These are phyloP conservation scores for Monosporozyma solicola DNA, from an alignment of 805 yeast species.

Conservation along the genomic window DNA sequence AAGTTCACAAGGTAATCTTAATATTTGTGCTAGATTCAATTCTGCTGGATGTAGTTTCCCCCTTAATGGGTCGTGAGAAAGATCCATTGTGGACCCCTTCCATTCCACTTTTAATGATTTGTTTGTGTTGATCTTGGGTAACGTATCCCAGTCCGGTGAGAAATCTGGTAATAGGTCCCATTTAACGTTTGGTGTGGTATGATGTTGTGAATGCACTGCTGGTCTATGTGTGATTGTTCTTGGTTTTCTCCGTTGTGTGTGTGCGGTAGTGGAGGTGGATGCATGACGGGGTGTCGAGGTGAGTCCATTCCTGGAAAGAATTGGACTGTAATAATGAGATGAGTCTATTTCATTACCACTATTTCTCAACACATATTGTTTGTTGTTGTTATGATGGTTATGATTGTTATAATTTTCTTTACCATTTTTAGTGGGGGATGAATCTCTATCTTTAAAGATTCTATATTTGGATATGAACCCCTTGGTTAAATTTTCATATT, in stretches of 20 bases:
- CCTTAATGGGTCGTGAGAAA: slow-evolving; percentile 63
- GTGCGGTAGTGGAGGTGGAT: neutral
- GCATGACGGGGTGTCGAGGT: neutral
- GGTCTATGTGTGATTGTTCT: slow-evolving; percentile 6
- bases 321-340: neutral
- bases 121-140: slow-evolving; percentile 50
- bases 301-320: neutral
- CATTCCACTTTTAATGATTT: slow-evolving; percentile 81
- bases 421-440: neutral
- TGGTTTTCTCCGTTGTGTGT: slow-evolving; percentile 5
- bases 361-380: neutral
- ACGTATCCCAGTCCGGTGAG: slow-evolving; percentile 54
- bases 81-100: slow-evolving; percentile 96
- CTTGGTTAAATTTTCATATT: slow-evolving; percentile 12
- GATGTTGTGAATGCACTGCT: neutral
- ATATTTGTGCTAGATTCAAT: slow-evolving; percentile 66
- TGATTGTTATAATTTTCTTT: neutral
- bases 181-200: slow-evolving; percentile 32
- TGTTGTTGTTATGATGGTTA: no score
- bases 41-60: slow-evolving; percentile 83
- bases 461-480: slow-evolving; percentile 21
- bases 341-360: neutral
- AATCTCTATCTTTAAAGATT: slow-evolving; percentile 5
- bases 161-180: slow-evolving; percentile 71
- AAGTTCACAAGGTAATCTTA: slow-evolving; percentile 77